Evolutionary conservation across 495 filamentous ascomycete species (phyloP), one percentile per base, ranked within the genome.

Genomic region (Penicillium psychrofluorescens): DNA sequence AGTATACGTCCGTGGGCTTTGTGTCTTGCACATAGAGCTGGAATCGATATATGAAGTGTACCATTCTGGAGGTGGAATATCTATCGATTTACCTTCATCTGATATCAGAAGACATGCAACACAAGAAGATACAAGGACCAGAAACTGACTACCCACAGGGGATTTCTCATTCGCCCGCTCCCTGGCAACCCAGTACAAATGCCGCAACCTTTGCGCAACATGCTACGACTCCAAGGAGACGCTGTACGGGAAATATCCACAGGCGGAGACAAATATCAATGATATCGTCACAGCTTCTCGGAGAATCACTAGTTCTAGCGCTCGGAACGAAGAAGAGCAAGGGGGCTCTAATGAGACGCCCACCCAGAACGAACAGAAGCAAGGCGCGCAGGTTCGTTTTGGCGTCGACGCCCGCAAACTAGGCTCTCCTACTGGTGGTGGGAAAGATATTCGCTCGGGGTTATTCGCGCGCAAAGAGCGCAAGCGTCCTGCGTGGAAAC

Each of bases 81-180:
- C 22, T 22, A 22, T 22, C 22, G 3, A 22, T 22, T 22, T 22
- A 22, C 4, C 22, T 3, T 4, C 22, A 22, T 22, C 4, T 22
- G 22, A 22, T 22, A 22, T 22, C 4, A 22, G 22, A 22, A 22
- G 22, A 22, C 22, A 4, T 22, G 4, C 22, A 6, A 22, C 22
- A 3, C 22, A 6, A 22, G 22, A 22, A 22, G 22, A 22, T 22
- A 22, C 6, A 22, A 4, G 22, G 4, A 4, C 8, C 15, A 34
- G 6, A 37, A 31, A 41, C 53, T 56, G 50, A 65, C 38, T 43
- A 29, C 6, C 11, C 8, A 34, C 39, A 79, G 76, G 80, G 27
- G 90, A 98, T 59, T 90, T 98, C 59, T 91, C 86, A 43, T 96
- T 95, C 62, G 80, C 90, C 12, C 77, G 74, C 46, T 86, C 85